phyloP scores from a whole-genome alignment of 2,329 filamentous ascomycete genomes.

The Colletotrichum theobromicola region DNA sequence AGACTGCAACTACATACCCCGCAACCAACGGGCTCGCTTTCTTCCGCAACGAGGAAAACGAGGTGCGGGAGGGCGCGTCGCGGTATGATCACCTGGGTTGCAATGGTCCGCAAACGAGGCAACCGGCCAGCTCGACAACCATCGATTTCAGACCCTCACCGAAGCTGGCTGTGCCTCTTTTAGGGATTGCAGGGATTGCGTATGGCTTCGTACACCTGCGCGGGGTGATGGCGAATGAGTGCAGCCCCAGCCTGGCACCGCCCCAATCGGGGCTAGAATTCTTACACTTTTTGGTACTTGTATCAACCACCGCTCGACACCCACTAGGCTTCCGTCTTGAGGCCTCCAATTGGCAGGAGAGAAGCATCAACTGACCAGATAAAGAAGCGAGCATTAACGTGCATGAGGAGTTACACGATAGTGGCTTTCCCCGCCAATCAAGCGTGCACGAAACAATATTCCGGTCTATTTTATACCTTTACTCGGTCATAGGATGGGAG shows the following conservation, averaged over 20 bases:
- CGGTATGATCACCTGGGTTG: not conserved
- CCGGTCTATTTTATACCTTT: not conserved
- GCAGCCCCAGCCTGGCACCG: not conserved
- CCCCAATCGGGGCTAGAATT: not conserved
- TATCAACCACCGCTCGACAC: not conserved
- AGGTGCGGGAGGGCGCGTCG: constrained; percentile 6
- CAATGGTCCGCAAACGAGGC: constrained; percentile 8
- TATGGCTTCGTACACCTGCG: not conserved
- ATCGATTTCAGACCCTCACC: not conserved
- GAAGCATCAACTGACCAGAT: not conserved
- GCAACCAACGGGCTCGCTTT: not conserved
- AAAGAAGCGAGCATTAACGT: constrained; percentile 64
- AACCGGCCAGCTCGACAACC: not conserved
- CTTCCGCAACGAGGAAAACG: not conserved
- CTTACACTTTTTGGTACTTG: not conserved
- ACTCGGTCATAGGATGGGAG: not conserved
- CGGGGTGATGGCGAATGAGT: not conserved
- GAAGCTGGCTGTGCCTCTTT: constrained; percentile 7
- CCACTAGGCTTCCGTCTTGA: not conserved
- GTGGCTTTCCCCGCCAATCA: not conserved
- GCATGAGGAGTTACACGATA: constrained; percentile 60
- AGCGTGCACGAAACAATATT: not conserved
- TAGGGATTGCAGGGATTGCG: not conserved
- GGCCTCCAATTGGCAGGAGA: constrained; percentile 1
- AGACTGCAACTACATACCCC: not conserved